These are phyloP conservation scores for Epichloe uncinata DNA, from an alignment of 2,329 filamentous ascomycete genomes.

Conservation along the genomic window DNA sequence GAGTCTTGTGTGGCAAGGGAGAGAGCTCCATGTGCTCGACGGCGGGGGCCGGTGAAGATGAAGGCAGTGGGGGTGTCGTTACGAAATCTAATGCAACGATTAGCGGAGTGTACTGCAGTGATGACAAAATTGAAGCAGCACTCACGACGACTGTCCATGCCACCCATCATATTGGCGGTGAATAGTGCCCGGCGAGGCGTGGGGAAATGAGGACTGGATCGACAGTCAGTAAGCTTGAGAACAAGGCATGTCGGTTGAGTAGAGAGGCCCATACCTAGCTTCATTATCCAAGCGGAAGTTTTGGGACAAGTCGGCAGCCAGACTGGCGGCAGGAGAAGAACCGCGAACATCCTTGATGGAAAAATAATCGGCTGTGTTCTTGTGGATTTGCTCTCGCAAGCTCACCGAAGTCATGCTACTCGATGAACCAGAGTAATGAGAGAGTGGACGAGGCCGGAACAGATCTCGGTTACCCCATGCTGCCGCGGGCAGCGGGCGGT, in stretches of 20 bases:
- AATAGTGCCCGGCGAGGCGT: constrained; percentile 29
- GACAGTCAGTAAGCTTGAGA: neutral
- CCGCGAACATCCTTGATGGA: constrained; percentile 62
- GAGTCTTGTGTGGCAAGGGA: constrained; percentile 75
- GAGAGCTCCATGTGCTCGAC: constrained; percentile 87
- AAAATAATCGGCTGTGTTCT: constrained; percentile 63
- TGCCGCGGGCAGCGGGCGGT: constrained; percentile 49
- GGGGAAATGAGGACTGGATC: constrained; percentile 26
- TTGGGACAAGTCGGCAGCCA: constrained; percentile 88
- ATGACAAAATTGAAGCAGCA: neutral
- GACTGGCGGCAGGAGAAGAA: constrained; percentile 79
- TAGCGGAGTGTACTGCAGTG: neutral
- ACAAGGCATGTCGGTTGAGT: neutral
- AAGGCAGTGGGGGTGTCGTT: constrained; percentile 70
- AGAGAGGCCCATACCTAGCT: constrained; percentile 51
- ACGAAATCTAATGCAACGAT: constrained; percentile 43
- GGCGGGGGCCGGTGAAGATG: constrained; percentile 63
- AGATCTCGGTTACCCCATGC: constrained; percentile 45
- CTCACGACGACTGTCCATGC: constrained; percentile 21
- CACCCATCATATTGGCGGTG: constrained; percentile 24
- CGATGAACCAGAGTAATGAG: constrained; percentile 35
- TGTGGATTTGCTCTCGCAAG: constrained; percentile 60
- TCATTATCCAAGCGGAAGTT: constrained; percentile 87
- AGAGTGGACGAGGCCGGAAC: constrained; percentile 35
- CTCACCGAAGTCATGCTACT: constrained; percentile 56